phyloP scores from a whole-genome alignment of 805 yeast genomes.

The Torulaspora microellipsoides region DNA sequence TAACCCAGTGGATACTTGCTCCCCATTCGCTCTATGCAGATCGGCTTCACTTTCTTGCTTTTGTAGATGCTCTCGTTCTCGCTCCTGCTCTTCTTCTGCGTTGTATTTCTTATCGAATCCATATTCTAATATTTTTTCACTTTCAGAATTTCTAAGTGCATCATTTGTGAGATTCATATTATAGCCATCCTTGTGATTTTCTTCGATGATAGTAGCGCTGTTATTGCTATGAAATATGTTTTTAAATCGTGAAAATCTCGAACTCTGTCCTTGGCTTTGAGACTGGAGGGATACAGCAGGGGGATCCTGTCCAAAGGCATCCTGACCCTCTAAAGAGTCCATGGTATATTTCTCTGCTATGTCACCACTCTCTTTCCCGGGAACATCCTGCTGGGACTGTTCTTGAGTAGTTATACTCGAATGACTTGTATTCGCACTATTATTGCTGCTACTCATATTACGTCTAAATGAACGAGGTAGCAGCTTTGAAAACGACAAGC shows the following conservation, averaged over 20 bases:
- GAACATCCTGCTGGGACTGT: neutral
- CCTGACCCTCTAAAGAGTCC: neutral
- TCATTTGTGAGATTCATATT: too few species aligned
- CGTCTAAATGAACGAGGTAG: constrained; percentile 15
- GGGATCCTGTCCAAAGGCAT: constrained; percentile 2
- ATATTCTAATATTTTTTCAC: neutral
- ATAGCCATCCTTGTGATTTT: neutral
- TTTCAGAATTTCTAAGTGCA: neutral
- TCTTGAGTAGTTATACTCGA: constrained; percentile 10
- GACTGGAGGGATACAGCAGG: neutral
- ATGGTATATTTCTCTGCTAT: neutral
- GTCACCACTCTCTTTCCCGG: neutral
- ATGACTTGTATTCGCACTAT: constrained; percentile 7
- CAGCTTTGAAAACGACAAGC: constrained; percentile 25
- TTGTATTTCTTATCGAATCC: neutral
- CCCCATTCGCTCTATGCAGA: too few species aligned
- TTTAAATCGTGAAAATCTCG: constrained; percentile 22
- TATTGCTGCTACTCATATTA: constrained; percentile 2
- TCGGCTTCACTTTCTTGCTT: too few species aligned
- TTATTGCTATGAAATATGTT: constrained; percentile 18
- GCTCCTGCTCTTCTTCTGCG: neutral
- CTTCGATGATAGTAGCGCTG: constrained; percentile 3
- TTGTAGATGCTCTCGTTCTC: too few species aligned
- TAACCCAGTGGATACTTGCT: too few species aligned
- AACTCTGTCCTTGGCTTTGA: constrained; percentile 11